Base-by-base conservation (phyloP, 1,139 yeast species). In the Sugiyamaella japonica region DNA sequence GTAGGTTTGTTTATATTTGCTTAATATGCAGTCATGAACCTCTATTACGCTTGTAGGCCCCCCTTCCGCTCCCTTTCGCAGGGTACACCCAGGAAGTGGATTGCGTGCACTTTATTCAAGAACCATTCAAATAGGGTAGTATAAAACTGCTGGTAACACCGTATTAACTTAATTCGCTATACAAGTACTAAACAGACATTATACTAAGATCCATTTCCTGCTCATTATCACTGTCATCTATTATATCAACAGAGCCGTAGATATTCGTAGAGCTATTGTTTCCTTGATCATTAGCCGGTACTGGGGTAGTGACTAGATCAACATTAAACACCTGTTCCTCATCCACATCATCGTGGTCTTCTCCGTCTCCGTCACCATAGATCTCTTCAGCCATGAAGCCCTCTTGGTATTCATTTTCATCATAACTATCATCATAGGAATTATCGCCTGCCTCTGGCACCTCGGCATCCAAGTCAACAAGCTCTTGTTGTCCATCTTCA, bases 401-500 rank as follows among this genome's bases (percentile, higher is more conserved):
- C n/a, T 50, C 56, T 25, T 56, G 56, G 31, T 56, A 56, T 34
- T 58, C 56, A 7, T 53, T 59, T 34, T 61, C 64, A 34, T 48
- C 45, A 39, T 48, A 48, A 16, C 51, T 48, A 15, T 48, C 51
- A 38, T 61, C 66, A 43, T 63, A 63, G 10, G 54, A 62, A 39
- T 59, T 48, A 41, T 63, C 66, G 25, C 54, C 57, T 3, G 66
- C 66, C 20, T 60, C 66, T 5, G 37, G 51, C 5, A 48, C 20
- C 20, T 39, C 44, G 10, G 51, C 51, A 48, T 48, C 51, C 37
- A 48, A 17, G 23, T 48, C 51, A 12, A 58, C 61, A 28, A 63
- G 31, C 31, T 9, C 9, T 9, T 28, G 31, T 17, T 55, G 51
- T n/a, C 47, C 41, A 34, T 25, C n/a, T 16, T 36, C 46, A 16